These are phyloP conservation scores for Xylaria digitata DNA, from an alignment of 2,329 filamentous ascomycete species.

Conservation along the genomic window DNA sequence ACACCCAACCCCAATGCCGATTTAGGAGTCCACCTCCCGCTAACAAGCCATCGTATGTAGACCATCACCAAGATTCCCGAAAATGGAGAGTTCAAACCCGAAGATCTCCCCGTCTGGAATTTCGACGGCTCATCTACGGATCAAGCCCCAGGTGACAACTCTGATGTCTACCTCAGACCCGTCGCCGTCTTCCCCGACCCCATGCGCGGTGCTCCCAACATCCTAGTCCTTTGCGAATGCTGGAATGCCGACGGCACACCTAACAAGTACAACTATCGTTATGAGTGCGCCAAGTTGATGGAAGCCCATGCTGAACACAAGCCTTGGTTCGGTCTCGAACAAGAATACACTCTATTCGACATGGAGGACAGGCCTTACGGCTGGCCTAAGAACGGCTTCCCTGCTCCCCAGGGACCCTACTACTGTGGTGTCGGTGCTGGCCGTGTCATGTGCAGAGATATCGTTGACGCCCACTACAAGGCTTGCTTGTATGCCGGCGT, in stretches of 20 bases:
- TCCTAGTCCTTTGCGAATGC: constrained; percentile 93
- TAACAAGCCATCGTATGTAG: constrained; percentile 49
- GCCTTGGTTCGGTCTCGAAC: constrained; percentile 98
- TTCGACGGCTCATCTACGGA: constrained; percentile 85
- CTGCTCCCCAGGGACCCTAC: constrained; percentile 92
- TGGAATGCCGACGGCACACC: constrained; percentile 94
- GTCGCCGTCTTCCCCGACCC: constrained; percentile 91
- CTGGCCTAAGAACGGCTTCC: constrained; percentile 85
- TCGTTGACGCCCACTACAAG: constrained; percentile 95
- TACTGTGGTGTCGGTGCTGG: constrained; percentile 98
- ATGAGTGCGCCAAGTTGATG: constrained; percentile 92
- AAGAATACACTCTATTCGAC: constrained; percentile 96
- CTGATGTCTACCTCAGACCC: constrained; percentile 95
- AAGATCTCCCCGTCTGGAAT: constrained; percentile 67
- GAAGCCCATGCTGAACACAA: constrained; percentile 82
- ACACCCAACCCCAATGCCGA: not conserved
- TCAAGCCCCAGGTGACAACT: constrained; percentile 95
- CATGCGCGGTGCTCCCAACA: constrained; percentile 89
- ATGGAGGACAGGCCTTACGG: constrained; percentile 88
- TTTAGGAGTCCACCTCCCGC: constrained; percentile 27
- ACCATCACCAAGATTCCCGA: constrained; percentile 60
- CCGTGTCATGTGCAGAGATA: constrained; percentile 97
- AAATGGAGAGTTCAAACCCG: constrained; percentile 58
- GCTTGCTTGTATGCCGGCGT: constrained; percentile 84
- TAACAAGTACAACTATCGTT: constrained; percentile 98